Evolutionary conservation across 2,329 filamentous ascomycete genomes (phyloP).

Genomic region (Aspergillus versicolor): DNA sequence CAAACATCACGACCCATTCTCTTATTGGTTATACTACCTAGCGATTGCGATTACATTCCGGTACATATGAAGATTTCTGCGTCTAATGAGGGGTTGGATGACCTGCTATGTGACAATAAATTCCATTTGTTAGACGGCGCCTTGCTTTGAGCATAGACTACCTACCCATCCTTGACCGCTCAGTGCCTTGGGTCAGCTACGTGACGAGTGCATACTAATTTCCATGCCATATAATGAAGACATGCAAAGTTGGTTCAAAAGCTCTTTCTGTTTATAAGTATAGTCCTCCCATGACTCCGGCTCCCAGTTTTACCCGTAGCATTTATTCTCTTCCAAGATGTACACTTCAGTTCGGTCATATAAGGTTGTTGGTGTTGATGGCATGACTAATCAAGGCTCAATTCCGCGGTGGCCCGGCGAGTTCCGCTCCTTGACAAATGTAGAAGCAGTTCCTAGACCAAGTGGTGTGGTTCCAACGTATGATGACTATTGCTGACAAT

Average conservation of each 20-base stretch:
- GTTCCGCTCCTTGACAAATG: slow-evolving; percentile 9
- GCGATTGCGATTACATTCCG: slow-evolving; percentile 6
- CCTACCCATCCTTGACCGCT: not conserved
- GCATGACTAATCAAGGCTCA: slow-evolving; percentile 1
- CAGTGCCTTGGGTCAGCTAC: too few species aligned
- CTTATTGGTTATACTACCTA: slow-evolving; percentile 1
- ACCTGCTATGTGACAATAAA: not conserved
- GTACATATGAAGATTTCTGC: not conserved
- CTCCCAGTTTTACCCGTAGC: too few species aligned
- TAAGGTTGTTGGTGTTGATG: not conserved
- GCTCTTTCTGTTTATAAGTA: too few species aligned
- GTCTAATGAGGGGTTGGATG: slow-evolving; percentile 8
- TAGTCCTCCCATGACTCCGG: not conserved
- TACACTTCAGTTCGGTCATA: too few species aligned
- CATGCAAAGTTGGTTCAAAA: not conserved
- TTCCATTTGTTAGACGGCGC: not conserved
- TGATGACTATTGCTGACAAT: slow-evolving; percentile 7
- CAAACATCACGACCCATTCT: too few species aligned
- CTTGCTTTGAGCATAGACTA: not conserved
- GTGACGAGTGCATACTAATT: not conserved
- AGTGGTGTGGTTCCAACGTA: not conserved
- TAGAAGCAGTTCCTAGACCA: not conserved
- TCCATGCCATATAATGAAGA: not conserved
- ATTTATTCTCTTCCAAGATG: too few species aligned
- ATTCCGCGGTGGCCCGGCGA: not conserved